Evolutionary conservation across 1,139 yeast species (phyloP).

Genomic region (Pichia sp.): DNA sequence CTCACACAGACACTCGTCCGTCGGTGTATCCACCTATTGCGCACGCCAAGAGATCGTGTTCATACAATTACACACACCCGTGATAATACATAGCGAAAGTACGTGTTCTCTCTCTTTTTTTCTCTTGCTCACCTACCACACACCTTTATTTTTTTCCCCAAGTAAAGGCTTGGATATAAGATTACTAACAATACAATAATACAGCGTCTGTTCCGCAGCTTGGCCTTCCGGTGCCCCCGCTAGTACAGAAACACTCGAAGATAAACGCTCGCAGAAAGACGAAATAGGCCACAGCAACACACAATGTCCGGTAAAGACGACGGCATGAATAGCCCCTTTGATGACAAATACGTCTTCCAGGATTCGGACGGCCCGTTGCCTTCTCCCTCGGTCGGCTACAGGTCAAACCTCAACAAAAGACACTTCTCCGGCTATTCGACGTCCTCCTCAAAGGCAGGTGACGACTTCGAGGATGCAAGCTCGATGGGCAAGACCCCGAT

Average conservation of each 20-base stretch:
- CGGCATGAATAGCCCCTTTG: constrained; percentile 26
- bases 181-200: not conserved
- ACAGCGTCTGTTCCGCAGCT: no score
- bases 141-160: not conserved
- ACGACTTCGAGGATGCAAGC: constrained; percentile 21
- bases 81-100: not conserved
- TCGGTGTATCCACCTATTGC: not conserved
- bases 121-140: no score
- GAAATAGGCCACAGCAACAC: not conserved
- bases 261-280: no score
- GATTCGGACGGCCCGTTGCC: constrained; percentile 14
- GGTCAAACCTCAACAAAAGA: constrained; percentile 14
- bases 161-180: not conserved
- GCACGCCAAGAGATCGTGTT: not conserved
- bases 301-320: constrained; percentile 12
- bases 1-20: no score
- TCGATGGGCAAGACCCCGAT: constrained; percentile 28
- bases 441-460: constrained; percentile 17
- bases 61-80: no score
- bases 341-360: constrained; percentile 27
- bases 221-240: no score
- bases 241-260: no score
- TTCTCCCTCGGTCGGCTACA: constrained; percentile 19
- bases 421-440: constrained; percentile 21
- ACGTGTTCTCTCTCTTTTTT: not conserved